Evolutionary conservation across 306 rosid species (phyloP).

Genomic region (Rubus idaeus): DNA sequence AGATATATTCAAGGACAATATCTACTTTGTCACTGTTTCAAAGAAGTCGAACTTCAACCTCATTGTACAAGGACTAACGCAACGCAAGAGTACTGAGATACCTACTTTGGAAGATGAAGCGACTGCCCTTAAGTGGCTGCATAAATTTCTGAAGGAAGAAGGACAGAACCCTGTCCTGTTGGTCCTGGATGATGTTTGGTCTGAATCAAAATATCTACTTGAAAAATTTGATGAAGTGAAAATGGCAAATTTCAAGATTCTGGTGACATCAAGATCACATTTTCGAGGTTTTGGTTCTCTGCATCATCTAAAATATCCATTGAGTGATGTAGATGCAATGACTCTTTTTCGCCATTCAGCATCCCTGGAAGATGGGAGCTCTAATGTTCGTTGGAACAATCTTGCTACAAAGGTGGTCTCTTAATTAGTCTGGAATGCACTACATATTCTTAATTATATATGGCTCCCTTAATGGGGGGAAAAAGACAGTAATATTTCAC

Average conservation of each 20-base stretch:
- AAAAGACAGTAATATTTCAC: too few relatives aligned
- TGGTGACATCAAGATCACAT: conserved; percentile 58
- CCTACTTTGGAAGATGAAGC: conserved; percentile 37
- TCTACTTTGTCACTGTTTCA: conserved; percentile 44
- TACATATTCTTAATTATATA: neutral
- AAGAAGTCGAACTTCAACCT: conserved; percentile 35
- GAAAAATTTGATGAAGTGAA: conserved; percentile 39
- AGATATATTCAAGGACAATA: conserved; percentile 49
- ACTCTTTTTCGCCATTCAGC: conserved; percentile 45
- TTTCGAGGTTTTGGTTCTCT: conserved; percentile 34
- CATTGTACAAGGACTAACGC: conserved; percentile 35
- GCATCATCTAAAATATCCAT: conserved; percentile 29
- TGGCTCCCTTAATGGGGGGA: neutral
- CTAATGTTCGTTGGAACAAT: conserved; percentile 11
- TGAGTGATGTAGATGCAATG: conserved; percentile 42
- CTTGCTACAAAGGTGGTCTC: conserved; percentile 17
- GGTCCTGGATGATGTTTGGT: conserved; percentile 65
- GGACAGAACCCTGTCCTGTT: conserved; percentile 34
- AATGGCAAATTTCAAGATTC: conserved; percentile 40
- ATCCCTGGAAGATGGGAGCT: conserved; percentile 26
- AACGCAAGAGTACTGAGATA: conserved; percentile 15
- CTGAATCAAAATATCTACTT: conserved; percentile 36
- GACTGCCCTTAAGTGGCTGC: conserved; percentile 31
- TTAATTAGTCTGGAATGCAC: conserved; percentile 12
- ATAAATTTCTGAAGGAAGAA: conserved; percentile 29